Evolutionary conservation across 352 stramenopile species (phyloP).

Genomic region (Pythium chondricola): DNA sequence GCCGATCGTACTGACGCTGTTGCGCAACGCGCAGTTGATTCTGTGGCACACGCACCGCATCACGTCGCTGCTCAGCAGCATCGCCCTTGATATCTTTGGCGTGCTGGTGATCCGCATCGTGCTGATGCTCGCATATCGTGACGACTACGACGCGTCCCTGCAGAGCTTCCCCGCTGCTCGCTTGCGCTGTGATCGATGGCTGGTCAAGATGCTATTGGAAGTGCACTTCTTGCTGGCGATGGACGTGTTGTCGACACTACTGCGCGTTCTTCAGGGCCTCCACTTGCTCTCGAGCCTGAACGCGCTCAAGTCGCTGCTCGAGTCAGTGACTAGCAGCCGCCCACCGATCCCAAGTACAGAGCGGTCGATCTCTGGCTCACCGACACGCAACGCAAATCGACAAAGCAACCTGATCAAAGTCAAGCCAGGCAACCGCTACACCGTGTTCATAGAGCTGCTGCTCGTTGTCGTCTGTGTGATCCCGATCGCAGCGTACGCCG

Average conservation of each 20-base stretch:
- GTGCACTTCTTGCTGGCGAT: constrained; percentile 13
- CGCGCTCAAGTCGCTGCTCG: constrained; percentile 18
- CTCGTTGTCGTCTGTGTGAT: constrained; percentile 5
- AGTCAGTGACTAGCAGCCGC: constrained; percentile 15
- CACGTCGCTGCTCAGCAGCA: constrained; percentile 9
- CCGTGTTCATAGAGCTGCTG: constrained; percentile 4
- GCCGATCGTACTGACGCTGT: constrained; percentile 7
- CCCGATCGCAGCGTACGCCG: neutral
- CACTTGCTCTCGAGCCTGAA: constrained; percentile 17
- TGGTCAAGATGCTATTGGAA: constrained; percentile 10
- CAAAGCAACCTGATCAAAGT: constrained; percentile 1
- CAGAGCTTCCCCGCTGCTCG: neutral
- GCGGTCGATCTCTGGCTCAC: constrained; percentile 10
- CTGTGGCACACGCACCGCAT: constrained; percentile 21
- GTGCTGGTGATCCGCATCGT: constrained; percentile 8
- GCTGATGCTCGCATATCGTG: constrained; percentile 5
- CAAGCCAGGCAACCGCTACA: constrained; percentile 7
- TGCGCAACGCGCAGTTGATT: constrained; percentile 12
- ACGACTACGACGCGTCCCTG: constrained; percentile 1
- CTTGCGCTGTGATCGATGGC: constrained; percentile 11
- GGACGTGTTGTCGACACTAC: neutral
- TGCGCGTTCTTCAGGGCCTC: constrained; percentile 4
- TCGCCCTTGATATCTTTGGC: constrained; percentile 6
- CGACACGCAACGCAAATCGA: neutral
- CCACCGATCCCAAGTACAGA: constrained; percentile 15